phyloP scores from a whole-genome alignment of 129 eudicot species.

The Chrysanthemum makinoi region DNA sequence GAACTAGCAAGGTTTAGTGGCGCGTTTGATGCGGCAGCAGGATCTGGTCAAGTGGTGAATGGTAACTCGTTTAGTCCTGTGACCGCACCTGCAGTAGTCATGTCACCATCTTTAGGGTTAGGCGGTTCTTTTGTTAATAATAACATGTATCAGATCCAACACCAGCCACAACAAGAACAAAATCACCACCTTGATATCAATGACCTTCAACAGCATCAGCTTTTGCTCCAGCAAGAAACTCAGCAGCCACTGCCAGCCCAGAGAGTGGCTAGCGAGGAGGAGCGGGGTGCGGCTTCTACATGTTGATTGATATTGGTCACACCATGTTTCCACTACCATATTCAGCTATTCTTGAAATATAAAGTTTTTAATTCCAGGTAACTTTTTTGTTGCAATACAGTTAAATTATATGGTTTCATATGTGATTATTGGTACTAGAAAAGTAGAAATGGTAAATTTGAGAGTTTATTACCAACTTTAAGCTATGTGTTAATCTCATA shows the following conservation, averaged over 20 bases:
- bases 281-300: constrained; percentile 24
- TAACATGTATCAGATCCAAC: constrained; percentile 38
- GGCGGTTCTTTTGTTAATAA: constrained; percentile 30
- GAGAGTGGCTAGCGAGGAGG: constrained; percentile 20
- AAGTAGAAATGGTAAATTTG: too few relatives aligned
- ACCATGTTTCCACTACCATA: constrained; percentile 3
- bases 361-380: constrained; percentile 22
- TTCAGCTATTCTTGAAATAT: constrained; percentile 21
- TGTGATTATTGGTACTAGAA: background rate
- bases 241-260: constrained; percentile 14
- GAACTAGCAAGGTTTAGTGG: constrained; percentile 27
- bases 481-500: background rate
- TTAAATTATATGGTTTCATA: constrained; percentile 8
- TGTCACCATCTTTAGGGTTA: constrained; percentile 43
- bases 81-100: constrained; percentile 14
- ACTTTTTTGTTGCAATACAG: background rate
- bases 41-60: constrained; percentile 25
- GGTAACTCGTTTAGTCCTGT: constrained; percentile 22
- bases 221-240: constrained; percentile 26
- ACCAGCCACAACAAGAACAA: constrained; percentile 27
- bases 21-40: constrained; percentile 25
- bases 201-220: constrained; percentile 14
- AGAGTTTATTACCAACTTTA: too few relatives aligned
- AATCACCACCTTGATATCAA: constrained; percentile 14
- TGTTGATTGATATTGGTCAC: constrained; percentile 32